Evolutionary conservation across 2,329 filamentous ascomycete species (phyloP), one percentile per base, ranked within the genome.

Genomic region (Thielaviopsis ethacetica): DNA sequence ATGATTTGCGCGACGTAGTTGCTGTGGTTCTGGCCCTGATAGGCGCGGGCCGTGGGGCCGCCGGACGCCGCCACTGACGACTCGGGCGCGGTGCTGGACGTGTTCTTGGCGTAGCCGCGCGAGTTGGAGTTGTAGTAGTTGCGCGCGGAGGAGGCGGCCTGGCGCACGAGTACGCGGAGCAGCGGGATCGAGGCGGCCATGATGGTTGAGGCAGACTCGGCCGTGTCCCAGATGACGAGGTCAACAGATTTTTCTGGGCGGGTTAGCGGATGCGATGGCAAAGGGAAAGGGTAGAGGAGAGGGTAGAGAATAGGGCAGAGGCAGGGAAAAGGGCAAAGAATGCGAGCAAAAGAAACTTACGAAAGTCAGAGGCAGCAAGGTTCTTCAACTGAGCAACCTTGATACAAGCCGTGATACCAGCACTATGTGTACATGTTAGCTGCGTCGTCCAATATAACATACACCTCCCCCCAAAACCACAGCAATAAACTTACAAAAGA

Each of bases 151-250:
- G 58, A 49, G 49, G 58, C 56, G 41, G 62, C 61, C 21, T 63
- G 57, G 27, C 61, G 61, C 38, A 62, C 15, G 13, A 65, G 59
- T 22, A 63, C 61, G 49, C 65, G 62, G 13, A 66, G 61, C 56
- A 65, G 59, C 10, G 65, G 65, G 55, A 66, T 64, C 4, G 63
- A 66, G 12, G 64, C 62, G 27, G 64, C 64, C 57, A 65, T 63
- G 41, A 65, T 61, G 41, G 64, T 65, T 4, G 61, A 53, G 22
- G 62, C 52, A 24, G 59, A 56, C 51, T 65, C 64, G 34, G 62
- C 60, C 17, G 59, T 54, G 15, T 53, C 59, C 61, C 60, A 65
- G 44, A 63, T 61, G 51, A 63, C 30, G 15, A 64, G 60, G 51
- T 38, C 58, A 12, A 53, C 19, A 30, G 38, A 44, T 13, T 44